Conservation (phyloP, 2,329 filamentous ascomycete genomes). For the Ramularia endophylla region DNA sequence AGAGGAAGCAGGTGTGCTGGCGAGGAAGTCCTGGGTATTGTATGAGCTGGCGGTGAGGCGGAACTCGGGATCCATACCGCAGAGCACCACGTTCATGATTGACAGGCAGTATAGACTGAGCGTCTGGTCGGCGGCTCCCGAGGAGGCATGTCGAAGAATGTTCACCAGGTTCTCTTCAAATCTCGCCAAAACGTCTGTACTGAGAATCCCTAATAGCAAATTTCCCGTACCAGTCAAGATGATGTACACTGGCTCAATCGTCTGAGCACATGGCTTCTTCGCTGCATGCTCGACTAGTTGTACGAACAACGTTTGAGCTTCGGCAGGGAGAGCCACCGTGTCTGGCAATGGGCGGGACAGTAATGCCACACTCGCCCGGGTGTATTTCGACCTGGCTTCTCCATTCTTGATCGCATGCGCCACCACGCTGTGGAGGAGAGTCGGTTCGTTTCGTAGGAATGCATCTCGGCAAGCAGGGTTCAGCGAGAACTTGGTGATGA, state of each 20-base stretch:
- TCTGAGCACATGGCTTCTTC: conserved; percentile 18
- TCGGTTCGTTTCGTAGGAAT: conserved; percentile 26
- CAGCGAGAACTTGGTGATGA: conserved; percentile 41
- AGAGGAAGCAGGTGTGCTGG: conserved; percentile 22
- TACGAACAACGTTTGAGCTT: conserved; percentile 29
- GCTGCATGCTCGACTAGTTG: conserved; percentile 28
- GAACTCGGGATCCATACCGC: conserved; percentile 18
- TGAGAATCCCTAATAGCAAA: conserved; percentile 26
- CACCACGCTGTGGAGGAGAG: conserved; percentile 25
- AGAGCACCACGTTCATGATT: conserved; percentile 30
- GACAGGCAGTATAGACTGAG: conserved; percentile 32
- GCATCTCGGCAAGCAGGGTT: conserved; percentile 25
- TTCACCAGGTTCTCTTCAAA: conserved; percentile 30
- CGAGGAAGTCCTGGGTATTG: conserved; percentile 27
- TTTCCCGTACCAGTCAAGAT: conserved; percentile 29
- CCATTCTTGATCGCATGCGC: conserved; percentile 22
- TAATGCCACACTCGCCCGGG: conserved; percentile 22
- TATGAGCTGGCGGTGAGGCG: conserved; percentile 21
- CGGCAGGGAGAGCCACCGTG: conserved; percentile 26
- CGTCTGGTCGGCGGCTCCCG: conserved; percentile 23
- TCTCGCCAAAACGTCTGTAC: conserved; percentile 19
- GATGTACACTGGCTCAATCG: conserved; percentile 28
- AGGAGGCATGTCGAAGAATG: conserved; percentile 26
- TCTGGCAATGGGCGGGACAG: conserved; percentile 27
- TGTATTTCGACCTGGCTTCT: conserved; percentile 16